phyloP scores from a whole-genome alignment of 768 basidiomycete genomes.

The Trametes villosa region DNA sequence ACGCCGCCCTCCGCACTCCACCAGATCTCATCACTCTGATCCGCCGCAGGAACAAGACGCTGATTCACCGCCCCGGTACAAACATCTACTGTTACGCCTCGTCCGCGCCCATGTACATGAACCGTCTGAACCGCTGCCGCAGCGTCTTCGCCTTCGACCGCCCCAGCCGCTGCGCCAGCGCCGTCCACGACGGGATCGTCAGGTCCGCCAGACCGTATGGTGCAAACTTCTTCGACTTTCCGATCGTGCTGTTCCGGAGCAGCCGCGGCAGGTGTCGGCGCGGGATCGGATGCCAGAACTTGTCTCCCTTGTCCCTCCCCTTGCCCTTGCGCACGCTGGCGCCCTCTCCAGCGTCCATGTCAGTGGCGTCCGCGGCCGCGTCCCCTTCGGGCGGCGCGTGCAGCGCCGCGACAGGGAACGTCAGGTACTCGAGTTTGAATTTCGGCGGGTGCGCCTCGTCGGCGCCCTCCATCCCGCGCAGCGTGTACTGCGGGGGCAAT shows the following conservation, averaged over 20 bases:
- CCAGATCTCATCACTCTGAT: slow-evolving; percentile 5
- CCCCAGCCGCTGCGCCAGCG: slow-evolving; percentile 65
- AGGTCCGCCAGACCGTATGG: slow-evolving; percentile 79
- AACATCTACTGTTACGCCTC: slow-evolving; percentile 18
- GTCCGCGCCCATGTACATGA: slow-evolving; percentile 69
- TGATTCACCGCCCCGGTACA: not conserved
- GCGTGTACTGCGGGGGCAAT: slow-evolving; percentile 55
- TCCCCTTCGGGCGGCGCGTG: slow-evolving; percentile 38
- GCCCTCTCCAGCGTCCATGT: slow-evolving; percentile 18
- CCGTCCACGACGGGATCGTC: slow-evolving; percentile 77
- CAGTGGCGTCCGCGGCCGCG: slow-evolving; percentile 13
- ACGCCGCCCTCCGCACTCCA: not conserved
- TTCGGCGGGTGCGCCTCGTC: slow-evolving; percentile 54
- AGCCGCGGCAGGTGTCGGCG: slow-evolving; percentile 54
- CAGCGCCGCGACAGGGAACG: slow-evolving; percentile 52
- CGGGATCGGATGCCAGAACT: slow-evolving; percentile 57
- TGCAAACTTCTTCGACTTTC: slow-evolving; percentile 55
- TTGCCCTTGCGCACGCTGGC: not conserved
- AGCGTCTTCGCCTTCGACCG: slow-evolving; percentile 54
- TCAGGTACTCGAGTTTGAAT: slow-evolving; percentile 82
- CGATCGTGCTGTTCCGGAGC: slow-evolving; percentile 46
- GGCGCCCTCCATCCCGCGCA: slow-evolving; percentile 53
- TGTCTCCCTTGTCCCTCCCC: slow-evolving; percentile 19
- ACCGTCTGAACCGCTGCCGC: slow-evolving; percentile 65
- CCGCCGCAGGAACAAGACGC: slow-evolving; percentile 18